These are phyloP conservation scores for Alternaria sp. DNA, from an alignment of 2,329 filamentous ascomycete species.

Conservation along the genomic window DNA sequence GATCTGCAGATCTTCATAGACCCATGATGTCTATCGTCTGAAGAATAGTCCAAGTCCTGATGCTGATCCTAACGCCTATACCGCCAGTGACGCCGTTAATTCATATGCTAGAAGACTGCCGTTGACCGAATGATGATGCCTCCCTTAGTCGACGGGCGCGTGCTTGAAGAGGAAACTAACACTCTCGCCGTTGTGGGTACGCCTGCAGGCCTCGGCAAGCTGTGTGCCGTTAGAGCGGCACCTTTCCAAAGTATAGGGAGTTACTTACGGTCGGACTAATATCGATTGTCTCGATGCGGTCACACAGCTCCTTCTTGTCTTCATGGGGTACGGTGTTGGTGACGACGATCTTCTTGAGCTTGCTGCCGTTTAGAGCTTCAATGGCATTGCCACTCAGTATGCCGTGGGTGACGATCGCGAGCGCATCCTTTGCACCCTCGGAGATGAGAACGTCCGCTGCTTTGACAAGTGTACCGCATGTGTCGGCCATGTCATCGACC, in stretches of 20 bases:
- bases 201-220: conserved; percentile 72
- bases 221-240: conserved; percentile 29
- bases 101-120: conserved; percentile 11
- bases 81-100: conserved; percentile 23
- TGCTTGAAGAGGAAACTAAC: conserved; percentile 75
- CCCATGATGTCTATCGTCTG: conserved; percentile 4
- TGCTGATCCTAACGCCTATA: conserved; percentile 12
- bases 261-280: conserved; percentile 74
- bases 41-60: conserved; percentile 4
- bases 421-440: conserved; percentile 83
- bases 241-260: background rate
- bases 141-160: conserved; percentile 58
- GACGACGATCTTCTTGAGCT: conserved; percentile 79
- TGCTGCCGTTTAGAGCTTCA: conserved; percentile 80
- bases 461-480: conserved; percentile 86
- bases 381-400: conserved; percentile 90
- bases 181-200: conserved; percentile 74
- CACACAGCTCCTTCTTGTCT: conserved; percentile 79
- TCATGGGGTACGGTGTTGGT: conserved; percentile 87
- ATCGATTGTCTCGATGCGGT: conserved; percentile 87
- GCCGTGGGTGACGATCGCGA: conserved; percentile 94
- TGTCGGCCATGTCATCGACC: conserved; percentile 98
- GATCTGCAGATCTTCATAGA: conserved; percentile 13
- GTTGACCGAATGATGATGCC: conserved; percentile 8
- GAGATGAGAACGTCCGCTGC: conserved; percentile 83